Evolutionary conservation across 2,329 filamentous ascomycete species (phyloP).

Genomic region (Trichoderma atrobrunneum): DNA sequence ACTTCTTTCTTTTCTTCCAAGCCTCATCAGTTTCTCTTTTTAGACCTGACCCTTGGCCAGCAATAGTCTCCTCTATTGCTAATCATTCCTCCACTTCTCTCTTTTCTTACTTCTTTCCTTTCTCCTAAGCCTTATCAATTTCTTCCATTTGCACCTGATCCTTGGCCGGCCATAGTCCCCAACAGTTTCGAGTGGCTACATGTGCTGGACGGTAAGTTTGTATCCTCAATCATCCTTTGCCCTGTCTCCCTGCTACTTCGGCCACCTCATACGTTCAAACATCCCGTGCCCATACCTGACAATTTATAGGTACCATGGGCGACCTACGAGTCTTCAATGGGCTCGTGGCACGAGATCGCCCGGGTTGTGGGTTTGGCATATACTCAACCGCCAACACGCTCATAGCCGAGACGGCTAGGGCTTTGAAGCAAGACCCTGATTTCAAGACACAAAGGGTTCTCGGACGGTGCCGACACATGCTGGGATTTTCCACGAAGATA

Average conservation of each 20-base stretch:
- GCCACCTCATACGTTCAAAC: neutral
- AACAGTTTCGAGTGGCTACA: neutral
- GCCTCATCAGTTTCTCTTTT: too few relatives aligned
- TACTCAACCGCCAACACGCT: neutral
- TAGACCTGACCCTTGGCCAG: too few relatives aligned
- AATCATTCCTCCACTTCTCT: too few relatives aligned
- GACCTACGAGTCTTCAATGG: neutral
- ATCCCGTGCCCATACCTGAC: neutral
- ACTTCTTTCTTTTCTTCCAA: too few relatives aligned
- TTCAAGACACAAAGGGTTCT: neutral
- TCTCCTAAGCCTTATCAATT: too few relatives aligned
- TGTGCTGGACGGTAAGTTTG: neutral
- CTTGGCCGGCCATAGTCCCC: neutral
- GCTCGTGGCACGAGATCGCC: neutral
- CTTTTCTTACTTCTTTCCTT: too few relatives aligned
- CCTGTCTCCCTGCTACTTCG: neutral
- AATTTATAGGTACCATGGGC: too few relatives aligned
- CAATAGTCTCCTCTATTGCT: too few relatives aligned
- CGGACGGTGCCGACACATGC: neutral
- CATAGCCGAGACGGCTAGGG: neutral
- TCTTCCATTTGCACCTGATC: too few relatives aligned
- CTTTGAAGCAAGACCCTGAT: neutral
- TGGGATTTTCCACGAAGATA: neutral
- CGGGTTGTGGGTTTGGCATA: neutral
- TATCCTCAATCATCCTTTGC: neutral